Evolutionary conservation across 371 early-diverging fungal species (phyloP).

Genomic region (Apophysomyces ossiformis): DNA sequence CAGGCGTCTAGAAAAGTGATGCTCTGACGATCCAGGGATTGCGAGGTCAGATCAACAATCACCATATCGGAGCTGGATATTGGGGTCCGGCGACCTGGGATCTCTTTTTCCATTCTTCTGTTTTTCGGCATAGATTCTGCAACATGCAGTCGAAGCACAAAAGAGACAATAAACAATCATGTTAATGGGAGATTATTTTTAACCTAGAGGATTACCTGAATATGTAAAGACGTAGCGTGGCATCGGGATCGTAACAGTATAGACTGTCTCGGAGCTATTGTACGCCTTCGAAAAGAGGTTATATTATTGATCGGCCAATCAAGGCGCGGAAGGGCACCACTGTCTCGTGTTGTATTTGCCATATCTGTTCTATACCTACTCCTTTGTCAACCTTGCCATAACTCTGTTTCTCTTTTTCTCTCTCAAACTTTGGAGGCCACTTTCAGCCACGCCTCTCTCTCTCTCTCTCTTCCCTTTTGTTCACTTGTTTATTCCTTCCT

Average conservation of each 20-base stretch:
- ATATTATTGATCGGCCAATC: conserved; percentile 9
- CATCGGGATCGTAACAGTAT: not conserved
- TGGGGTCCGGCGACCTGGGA: too few relatives aligned
- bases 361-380: conserved; percentile 4
- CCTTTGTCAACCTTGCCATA: conserved; percentile 10
- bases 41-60: too few relatives aligned
- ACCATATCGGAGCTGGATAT: too few relatives aligned
- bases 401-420: conserved; percentile 2
- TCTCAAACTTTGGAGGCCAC: not conserved
- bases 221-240: not conserved
- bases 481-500: conserved; percentile 11
- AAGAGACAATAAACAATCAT: too few relatives aligned
- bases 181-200: too few relatives aligned
- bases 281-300: conserved; percentile 1
- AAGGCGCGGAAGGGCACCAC: not conserved
- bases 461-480: conserved; percentile 6
- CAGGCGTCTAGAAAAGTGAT: too few relatives aligned
- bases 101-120: too few relatives aligned
- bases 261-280: not conserved
- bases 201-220: too few relatives aligned
- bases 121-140: too few relatives aligned
- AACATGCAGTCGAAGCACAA: too few relatives aligned
- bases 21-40: too few relatives aligned
- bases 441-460: not conserved
- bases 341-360: conserved; percentile 10